These are phyloP conservation scores for Fomes fomentarius DNA, from an alignment of 1,284 basidiomycete genomes.

Conservation along the genomic window DNA sequence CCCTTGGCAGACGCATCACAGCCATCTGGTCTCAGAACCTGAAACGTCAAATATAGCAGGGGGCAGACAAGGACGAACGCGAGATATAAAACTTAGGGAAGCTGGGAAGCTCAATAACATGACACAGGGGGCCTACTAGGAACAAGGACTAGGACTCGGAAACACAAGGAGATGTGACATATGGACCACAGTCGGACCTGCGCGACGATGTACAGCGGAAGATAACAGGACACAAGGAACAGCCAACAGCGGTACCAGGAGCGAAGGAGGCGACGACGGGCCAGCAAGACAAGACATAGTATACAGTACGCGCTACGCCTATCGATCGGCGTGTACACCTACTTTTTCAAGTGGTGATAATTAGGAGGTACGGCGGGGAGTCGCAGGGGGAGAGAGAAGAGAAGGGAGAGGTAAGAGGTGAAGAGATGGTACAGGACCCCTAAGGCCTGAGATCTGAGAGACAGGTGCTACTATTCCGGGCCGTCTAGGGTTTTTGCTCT, in stretches of 20 bases:
- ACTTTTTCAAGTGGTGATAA: background rate
- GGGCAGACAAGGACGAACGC: too few relatives aligned
- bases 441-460: background rate
- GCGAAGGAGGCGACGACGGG: background rate
- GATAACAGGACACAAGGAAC: background rate
- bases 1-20: too few relatives aligned
- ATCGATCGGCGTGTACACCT: constrained; percentile 4
- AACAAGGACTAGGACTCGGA: too few relatives aligned
- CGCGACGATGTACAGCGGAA: background rate
- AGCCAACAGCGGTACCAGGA: background rate
- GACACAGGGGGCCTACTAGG: too few relatives aligned
- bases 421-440: background rate
- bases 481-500: background rate
- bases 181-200: background rate
- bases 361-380: background rate
- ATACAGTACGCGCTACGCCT: constrained; percentile 8
- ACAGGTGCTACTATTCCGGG: background rate
- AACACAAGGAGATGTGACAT: background rate
- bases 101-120: too few relatives aligned
- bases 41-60: too few relatives aligned
- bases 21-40: too few relatives aligned
- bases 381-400: background rate
- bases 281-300: background rate
- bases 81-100: too few relatives aligned
- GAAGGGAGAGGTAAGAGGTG: background rate